Evolutionary conservation across 306 rosid species (phyloP).

Genomic region (Citrullus amarus): DNA sequence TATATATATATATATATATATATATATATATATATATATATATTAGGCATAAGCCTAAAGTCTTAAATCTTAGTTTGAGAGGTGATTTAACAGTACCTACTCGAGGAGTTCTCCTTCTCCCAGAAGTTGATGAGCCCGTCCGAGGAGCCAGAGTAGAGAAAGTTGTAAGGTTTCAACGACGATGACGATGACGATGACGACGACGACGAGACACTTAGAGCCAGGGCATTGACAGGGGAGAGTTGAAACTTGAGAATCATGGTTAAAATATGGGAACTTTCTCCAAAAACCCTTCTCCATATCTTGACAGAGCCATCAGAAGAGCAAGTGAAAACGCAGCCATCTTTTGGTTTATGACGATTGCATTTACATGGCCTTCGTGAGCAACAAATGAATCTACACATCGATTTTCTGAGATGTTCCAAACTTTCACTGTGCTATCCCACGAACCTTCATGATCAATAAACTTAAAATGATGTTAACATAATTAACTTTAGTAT

Average conservation of each 20-base stretch:
- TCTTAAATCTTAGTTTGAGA: too few species aligned
- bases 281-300: constrained; percentile 48
- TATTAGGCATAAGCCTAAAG: too few species aligned
- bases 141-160: constrained; percentile 35
- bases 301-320: constrained; percentile 45
- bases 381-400: constrained; percentile 44
- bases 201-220: constrained; percentile 19
- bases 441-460: constrained; percentile 27
- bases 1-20: too few species aligned
- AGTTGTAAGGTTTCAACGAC: constrained; percentile 8
- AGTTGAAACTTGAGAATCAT: constrained; percentile 41
- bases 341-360: constrained; percentile 37
- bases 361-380: constrained; percentile 37
- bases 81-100: constrained; percentile 6
- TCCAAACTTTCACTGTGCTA: constrained; percentile 43
- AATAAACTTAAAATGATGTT: too few species aligned
- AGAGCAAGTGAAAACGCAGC: constrained; percentile 48
- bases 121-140: constrained; percentile 43
- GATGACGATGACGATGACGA: not conserved
- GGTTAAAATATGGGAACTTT: constrained; percentile 42
- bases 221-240: constrained; percentile 31
- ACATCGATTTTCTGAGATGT: constrained; percentile 25
- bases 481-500: too few species aligned
- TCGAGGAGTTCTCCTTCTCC: constrained; percentile 39
- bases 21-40: too few species aligned